A percentile compares a stretch with the other conserved stretches of the same genome.
phyloP scores from a whole-genome alignment of 768 basidiomycete genomes.

The Leccinum imitatum region DNA sequence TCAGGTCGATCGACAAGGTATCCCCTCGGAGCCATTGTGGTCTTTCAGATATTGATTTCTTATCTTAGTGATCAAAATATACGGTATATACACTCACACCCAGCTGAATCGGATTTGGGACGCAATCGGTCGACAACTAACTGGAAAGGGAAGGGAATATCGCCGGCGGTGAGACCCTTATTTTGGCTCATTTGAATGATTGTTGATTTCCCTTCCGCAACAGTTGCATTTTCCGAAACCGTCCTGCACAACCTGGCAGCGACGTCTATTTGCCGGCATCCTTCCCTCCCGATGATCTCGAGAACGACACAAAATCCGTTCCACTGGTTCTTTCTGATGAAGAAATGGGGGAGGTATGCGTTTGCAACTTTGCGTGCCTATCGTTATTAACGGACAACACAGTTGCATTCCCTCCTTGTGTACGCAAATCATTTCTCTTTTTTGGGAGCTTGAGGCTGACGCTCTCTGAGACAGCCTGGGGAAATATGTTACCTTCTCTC shows the following conservation, averaged over 20 bases:
- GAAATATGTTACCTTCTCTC: slow-evolving; percentile 32
- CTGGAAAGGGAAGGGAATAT: slow-evolving; percentile 51
- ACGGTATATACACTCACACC: slow-evolving; percentile 50
- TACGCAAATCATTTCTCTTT: slow-evolving; percentile 30
- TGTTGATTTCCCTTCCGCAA: background rate
- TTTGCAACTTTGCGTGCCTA: background rate
- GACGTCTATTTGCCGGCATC: slow-evolving; percentile 48
- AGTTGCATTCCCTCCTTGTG: slow-evolving; percentile 64
- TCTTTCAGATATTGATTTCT: background rate
- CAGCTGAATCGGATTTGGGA: slow-evolving; percentile 51
- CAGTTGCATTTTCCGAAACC: slow-evolving; percentile 49
- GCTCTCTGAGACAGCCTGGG: slow-evolving; percentile 37
- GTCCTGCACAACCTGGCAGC: slow-evolving; percentile 34
- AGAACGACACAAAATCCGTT: slow-evolving; percentile 12
- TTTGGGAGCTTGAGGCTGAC: slow-evolving; percentile 32
- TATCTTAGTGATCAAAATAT: slow-evolving; percentile 45
- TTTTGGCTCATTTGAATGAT: background rate
- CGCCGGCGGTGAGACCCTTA: slow-evolving; percentile 40
- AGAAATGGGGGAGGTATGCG: slow-evolving; percentile 46
- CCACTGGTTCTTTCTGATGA: slow-evolving; percentile 41
- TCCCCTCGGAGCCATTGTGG: background rate
- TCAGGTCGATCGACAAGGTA: too few relatives aligned
- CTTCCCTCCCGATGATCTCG: slow-evolving; percentile 43
- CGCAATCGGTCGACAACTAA: slow-evolving; percentile 41
- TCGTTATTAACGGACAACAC: background rate